Conservation (phyloP, 192 early-diverging fungal species). For the Diversispora epigaea region DNA sequence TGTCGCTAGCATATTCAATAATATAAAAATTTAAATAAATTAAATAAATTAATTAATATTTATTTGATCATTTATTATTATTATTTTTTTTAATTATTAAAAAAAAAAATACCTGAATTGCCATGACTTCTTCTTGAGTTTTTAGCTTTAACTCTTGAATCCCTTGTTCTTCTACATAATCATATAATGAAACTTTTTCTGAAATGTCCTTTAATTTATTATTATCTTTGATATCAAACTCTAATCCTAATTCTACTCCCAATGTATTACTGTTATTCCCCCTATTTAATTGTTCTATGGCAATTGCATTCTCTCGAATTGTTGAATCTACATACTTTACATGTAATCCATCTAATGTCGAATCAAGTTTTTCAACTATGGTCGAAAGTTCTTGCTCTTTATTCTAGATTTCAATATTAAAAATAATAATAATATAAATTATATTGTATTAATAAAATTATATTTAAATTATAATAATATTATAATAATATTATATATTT, state of each 20-base stretch:
- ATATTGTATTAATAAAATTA: too few relatives aligned
- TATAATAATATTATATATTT: not conserved
- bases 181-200: conserved; percentile 27
- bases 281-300: not conserved
- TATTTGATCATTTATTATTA: not conserved
- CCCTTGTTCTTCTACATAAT: conserved; percentile 28
- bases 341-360: conserved; percentile 18
- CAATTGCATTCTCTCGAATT: conserved; percentile 23
- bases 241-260: not conserved
- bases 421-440: too few relatives aligned
- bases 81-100: not conserved
- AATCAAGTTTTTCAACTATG: conserved; percentile 17
- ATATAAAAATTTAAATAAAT: not conserved
- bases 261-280: not conserved
- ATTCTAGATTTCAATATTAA: too few relatives aligned
- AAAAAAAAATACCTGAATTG: conserved; percentile 2
- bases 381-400: conserved; percentile 30
- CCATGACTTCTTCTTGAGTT: conserved; percentile 29
- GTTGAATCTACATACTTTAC: conserved; percentile 16
- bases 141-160: conserved; percentile 27
- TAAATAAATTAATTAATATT: not conserved
- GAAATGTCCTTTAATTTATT: not conserved
- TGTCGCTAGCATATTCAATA: conserved; percentile 2
- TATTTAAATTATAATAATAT: too few relatives aligned
- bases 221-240: conserved; percentile 11